These are phyloP conservation scores for Dimargaris verticillata DNA, from an alignment of 192 early-diverging fungal genomes.

Conservation along the genomic window DNA sequence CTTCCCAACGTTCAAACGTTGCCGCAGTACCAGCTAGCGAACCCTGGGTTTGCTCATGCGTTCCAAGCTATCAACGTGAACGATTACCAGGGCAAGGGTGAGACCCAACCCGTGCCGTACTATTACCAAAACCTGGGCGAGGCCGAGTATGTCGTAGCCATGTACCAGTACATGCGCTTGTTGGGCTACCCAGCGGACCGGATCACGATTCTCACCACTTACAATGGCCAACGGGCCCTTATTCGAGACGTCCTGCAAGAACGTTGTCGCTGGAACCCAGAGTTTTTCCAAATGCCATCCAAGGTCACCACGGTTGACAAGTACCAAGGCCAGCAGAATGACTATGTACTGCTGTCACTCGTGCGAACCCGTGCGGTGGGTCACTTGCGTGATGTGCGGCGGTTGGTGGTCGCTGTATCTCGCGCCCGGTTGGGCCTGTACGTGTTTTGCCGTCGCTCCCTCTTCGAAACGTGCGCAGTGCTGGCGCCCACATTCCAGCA, in stretches of 20 bases:
- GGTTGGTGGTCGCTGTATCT: conserved; percentile 86
- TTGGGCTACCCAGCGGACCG: conserved; percentile 79
- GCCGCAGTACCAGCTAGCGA: conserved; percentile 46
- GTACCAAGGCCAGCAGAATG: conserved; percentile 90
- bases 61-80: conserved; percentile 80
- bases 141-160: conserved; percentile 90
- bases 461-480: conserved; percentile 75
- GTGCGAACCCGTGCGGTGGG: conserved; percentile 82
- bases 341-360: conserved; percentile 84
- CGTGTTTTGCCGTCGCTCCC: conserved; percentile 56
- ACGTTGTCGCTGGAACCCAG: conserved; percentile 71
- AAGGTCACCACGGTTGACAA: conserved; percentile 86
- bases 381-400: conserved; percentile 82
- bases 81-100: conserved; percentile 60
- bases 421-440: conserved; percentile 87
- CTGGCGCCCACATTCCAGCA: conserved; percentile 47
- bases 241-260: conserved; percentile 75
- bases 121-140: conserved; percentile 96
- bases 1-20: conserved; percentile 27
- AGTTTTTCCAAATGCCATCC: conserved; percentile 58
- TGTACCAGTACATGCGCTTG: conserved; percentile 91
- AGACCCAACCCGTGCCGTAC: conserved; percentile 68
- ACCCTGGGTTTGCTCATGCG: conserved; percentile 72
- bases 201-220: conserved; percentile 89
- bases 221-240: conserved; percentile 90